These are phyloP conservation scores for Hirschfeldia incana DNA, from an alignment of 345 rosid species.

Conservation along the genomic window DNA sequence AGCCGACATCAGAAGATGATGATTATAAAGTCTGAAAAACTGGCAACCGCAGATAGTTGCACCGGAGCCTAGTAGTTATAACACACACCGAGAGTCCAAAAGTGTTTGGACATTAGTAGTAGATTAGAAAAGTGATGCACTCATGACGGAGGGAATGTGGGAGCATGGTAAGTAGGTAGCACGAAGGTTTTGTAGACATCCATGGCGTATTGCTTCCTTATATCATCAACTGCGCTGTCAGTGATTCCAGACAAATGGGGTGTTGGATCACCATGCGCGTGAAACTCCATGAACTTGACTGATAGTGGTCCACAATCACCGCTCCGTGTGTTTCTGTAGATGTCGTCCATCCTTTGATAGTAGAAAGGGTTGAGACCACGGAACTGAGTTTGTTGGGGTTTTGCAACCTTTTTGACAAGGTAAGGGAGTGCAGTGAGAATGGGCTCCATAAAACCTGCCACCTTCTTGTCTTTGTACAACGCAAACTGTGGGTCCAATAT, in stretches of 20 bases:
- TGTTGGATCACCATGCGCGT: background rate
- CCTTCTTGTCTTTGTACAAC: background rate
- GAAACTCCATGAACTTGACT: background rate
- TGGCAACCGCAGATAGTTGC: no score
- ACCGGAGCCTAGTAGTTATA: no score
- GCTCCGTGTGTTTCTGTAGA: background rate
- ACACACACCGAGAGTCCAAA: no score
- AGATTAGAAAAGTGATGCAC: no score
- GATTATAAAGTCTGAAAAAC: no score
- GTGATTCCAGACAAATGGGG: background rate
- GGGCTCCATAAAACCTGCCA: background rate
- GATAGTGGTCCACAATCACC: background rate
- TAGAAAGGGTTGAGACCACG: background rate
- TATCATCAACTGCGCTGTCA: background rate
- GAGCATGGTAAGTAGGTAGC: background rate
- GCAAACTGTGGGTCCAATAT: background rate
- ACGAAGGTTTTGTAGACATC: background rate
- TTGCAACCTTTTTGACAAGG: background rate
- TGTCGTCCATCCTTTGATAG: background rate
- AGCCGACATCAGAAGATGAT: no score
- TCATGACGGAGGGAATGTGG: background rate
- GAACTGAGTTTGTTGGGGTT: background rate
- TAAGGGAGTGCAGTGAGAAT: background rate
- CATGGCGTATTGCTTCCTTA: background rate
- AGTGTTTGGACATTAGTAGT: no score